Evolutionary conservation across 441 rosid species (phyloP).

Genomic region (Sinapis alba): DNA sequence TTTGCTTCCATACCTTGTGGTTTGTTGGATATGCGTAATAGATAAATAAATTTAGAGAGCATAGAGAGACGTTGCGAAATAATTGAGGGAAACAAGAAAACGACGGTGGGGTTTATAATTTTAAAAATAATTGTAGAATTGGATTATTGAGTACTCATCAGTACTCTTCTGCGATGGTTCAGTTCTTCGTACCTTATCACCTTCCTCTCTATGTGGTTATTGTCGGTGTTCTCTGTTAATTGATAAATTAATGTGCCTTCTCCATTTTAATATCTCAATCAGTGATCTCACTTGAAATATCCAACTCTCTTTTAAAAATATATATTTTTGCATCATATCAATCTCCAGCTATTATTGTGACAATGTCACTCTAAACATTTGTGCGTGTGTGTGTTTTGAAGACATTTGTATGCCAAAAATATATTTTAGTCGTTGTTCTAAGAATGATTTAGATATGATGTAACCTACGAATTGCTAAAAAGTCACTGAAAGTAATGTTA

Average conservation of each 20-base stretch:
- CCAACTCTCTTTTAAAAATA: neutral
- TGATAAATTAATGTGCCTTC: slow-evolving; percentile 7
- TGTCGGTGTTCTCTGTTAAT: slow-evolving; percentile 34
- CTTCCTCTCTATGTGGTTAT: slow-evolving; percentile 4
- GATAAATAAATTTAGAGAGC: neutral
- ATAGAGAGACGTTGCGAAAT: slow-evolving; percentile 35
- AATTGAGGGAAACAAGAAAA: slow-evolving; percentile 40
- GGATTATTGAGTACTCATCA: slow-evolving; percentile 37
- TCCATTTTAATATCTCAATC: slow-evolving; percentile 12
- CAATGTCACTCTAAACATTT: neutral
- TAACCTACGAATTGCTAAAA: slow-evolving; percentile 7
- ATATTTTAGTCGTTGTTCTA: neutral
- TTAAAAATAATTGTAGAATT: slow-evolving; percentile 23
- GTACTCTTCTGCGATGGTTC: slow-evolving; percentile 34
- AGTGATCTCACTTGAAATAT: slow-evolving; percentile 1
- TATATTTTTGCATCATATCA: slow-evolving; percentile 8
- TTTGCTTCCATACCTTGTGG: neutral
- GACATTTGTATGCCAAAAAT: neutral
- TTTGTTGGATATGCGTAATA: slow-evolving; percentile 20
- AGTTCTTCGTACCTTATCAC: slow-evolving; percentile 34
- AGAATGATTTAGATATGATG: slow-evolving; percentile 6
- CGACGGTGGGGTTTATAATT: slow-evolving; percentile 39
- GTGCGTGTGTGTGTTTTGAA: neutral
- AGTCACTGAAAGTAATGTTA: slow-evolving; percentile 34
- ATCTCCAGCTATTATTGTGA: slow-evolving; percentile 11